Percentiles rank a stretch among this genome's conserved stretches.
These are phyloP conservation scores for Stephanodiscus minutulus DNA, from an alignment of 108 stramenopile genomes.

Conservation along the genomic window DNA sequence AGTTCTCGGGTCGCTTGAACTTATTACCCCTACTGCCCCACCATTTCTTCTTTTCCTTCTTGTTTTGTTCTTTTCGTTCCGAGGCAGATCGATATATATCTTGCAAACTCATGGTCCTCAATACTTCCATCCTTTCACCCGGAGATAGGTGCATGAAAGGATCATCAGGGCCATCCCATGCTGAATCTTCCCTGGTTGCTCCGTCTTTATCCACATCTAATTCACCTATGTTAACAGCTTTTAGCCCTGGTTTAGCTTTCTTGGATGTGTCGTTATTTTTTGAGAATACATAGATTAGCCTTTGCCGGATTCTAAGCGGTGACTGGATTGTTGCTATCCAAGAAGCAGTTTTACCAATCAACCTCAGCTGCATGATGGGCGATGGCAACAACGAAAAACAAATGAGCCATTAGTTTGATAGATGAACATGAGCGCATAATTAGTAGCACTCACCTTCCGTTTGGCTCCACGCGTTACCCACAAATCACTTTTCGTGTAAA, in stretches of 20 bases:
- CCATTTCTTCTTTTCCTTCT: slow-evolving; percentile 49
- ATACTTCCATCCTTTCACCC: slow-evolving; percentile 56
- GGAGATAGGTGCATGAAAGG: slow-evolving; percentile 67
- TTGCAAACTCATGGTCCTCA: slow-evolving; percentile 60
- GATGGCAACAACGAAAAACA: neutral
- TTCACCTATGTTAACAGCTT: slow-evolving; percentile 51
- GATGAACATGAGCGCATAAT: neutral
- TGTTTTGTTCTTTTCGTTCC: slow-evolving; percentile 47
- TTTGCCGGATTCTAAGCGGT: slow-evolving; percentile 47
- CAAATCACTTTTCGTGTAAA: slow-evolving; percentile 62
- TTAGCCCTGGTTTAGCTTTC: slow-evolving; percentile 29
- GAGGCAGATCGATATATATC: slow-evolving; percentile 53
- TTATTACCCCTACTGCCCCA: slow-evolving; percentile 15
- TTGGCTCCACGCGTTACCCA: slow-evolving; percentile 45
- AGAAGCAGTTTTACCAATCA: slow-evolving; percentile 30
- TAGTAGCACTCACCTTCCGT: slow-evolving; percentile 33
- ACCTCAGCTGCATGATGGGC: slow-evolving; percentile 21
- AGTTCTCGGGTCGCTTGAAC: slow-evolving; percentile 42
- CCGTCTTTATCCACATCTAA: slow-evolving; percentile 44
- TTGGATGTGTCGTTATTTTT: slow-evolving; percentile 13
- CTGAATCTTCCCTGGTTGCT: slow-evolving; percentile 44
- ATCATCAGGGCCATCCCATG: slow-evolving; percentile 69
- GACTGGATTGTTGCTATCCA: slow-evolving; percentile 39
- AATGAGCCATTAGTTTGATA: neutral
- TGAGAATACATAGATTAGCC: slow-evolving; percentile 10